Conservation (phyloP, 2,329 filamentous ascomycete genomes). For the Beauveria sp. region DNA sequence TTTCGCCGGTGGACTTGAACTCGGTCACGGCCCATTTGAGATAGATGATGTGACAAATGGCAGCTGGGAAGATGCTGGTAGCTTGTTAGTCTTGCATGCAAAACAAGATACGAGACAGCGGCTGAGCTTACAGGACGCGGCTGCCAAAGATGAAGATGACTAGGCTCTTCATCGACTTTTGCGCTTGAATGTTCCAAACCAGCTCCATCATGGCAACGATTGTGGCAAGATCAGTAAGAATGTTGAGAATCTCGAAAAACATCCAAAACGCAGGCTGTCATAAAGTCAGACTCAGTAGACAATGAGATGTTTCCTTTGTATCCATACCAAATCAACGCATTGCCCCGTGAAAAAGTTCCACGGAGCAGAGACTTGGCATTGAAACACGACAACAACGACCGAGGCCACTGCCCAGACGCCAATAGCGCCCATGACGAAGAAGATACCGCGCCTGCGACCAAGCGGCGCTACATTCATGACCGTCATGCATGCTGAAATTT, state of each 20-base stretch:
- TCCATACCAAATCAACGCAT: slow-evolving; percentile 3
- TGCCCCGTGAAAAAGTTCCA: neutral
- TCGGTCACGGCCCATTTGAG: neutral
- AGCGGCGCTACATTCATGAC: slow-evolving; percentile 7
- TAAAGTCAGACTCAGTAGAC: neutral
- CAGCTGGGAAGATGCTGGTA: neutral
- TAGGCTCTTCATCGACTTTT: neutral
- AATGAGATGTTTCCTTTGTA: too few relatives aligned
- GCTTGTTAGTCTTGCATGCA: neutral
- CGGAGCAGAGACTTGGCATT: neutral
- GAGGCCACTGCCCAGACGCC: neutral
- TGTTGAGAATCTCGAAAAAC: slow-evolving; percentile 4
- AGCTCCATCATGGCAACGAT: neutral
- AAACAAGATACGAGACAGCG: too few relatives aligned
- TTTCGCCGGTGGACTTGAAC: neutral
- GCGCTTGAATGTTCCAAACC: slow-evolving; percentile 2
- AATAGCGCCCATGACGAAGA: neutral
- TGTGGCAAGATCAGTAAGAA: neutral
- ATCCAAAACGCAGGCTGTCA: slow-evolving; percentile 1
- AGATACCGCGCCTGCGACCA: neutral
- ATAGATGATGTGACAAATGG: slow-evolving; percentile 3
- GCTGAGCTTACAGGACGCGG: neutral
- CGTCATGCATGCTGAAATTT: slow-evolving; percentile 1
- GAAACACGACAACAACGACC: neutral
- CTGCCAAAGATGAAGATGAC: slow-evolving; percentile 6